A percentile compares a stretch with the other conserved stretches of the same genome.
Conservation (phyloP, 495 filamentous ascomycete species). For the Penicillium nucicola region DNA sequence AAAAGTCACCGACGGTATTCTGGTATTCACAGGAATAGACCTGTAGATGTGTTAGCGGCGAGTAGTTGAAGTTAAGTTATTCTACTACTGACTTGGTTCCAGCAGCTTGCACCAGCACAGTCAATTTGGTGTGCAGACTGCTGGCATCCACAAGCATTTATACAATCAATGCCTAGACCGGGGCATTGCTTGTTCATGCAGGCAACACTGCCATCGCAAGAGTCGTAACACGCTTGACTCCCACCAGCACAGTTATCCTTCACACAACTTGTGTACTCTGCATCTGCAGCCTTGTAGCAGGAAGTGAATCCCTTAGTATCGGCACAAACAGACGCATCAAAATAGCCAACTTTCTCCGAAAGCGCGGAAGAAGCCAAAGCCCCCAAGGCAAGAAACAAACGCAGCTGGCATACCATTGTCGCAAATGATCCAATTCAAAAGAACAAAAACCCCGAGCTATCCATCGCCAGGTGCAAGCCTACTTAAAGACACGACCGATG, state of each 20-base stretch:
- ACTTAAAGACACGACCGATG: too few species aligned
- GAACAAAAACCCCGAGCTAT: too few species aligned
- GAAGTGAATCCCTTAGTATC: slow-evolving; percentile 12
- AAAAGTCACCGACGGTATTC: slow-evolving; percentile 7
- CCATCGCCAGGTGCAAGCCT: too few species aligned
- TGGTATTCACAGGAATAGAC: slow-evolving; percentile 29
- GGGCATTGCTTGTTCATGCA: slow-evolving; percentile 15
- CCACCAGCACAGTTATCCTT: slow-evolving; percentile 14
- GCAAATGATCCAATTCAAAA: too few species aligned
- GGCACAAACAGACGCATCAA: slow-evolving; percentile 13
- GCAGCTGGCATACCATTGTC: too few species aligned
- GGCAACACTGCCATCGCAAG: slow-evolving; percentile 6
- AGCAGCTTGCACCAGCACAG: slow-evolving; percentile 19
- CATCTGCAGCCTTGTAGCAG: slow-evolving; percentile 14
- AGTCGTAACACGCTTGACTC: slow-evolving; percentile 5
- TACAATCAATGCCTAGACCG: slow-evolving; percentile 12
- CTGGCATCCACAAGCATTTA: slow-evolving; percentile 15
- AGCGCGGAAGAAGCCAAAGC: background rate
- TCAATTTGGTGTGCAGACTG: slow-evolving; percentile 11
- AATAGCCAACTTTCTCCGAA: slow-evolving; percentile 8
- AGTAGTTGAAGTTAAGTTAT: background rate
- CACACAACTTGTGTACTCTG: slow-evolving; percentile 10
- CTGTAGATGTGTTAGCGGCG: background rate
- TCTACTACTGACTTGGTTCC: slow-evolving; percentile 19
- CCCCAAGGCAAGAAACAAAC: background rate